Percentiles rank a stretch among this genome's conserved stretches.
These are phyloP conservation scores for Chrysanthemum makinoi DNA, from an alignment of 129 eudicot species.

Conservation along the genomic window DNA sequence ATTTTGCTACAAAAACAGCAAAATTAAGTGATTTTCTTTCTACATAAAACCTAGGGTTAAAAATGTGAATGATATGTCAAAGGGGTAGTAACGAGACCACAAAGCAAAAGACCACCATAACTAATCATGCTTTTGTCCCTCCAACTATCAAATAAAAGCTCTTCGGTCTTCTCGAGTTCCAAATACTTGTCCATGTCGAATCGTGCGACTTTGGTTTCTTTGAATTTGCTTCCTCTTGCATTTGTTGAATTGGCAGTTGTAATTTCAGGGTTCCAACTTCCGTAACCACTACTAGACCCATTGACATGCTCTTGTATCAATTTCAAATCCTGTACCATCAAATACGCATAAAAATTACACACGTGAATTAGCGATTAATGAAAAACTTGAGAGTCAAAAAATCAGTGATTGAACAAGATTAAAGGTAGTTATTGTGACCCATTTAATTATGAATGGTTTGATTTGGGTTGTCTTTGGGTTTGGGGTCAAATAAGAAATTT, in stretches of 20 bases:
- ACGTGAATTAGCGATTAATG: too few relatives aligned
- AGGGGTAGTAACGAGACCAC: slow-evolving; percentile 26
- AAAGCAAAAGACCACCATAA: slow-evolving; percentile 63
- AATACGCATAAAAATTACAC: not conserved
- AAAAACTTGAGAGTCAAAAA: too few relatives aligned
- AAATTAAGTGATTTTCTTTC: not conserved
- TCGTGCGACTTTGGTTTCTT: slow-evolving; percentile 19
- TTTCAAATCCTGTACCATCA: slow-evolving; percentile 28
- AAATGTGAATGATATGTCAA: slow-evolving; percentile 11
- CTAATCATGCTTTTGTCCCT: slow-evolving; percentile 41
- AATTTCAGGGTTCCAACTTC: slow-evolving; percentile 68
- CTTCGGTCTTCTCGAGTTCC: slow-evolving; percentile 41
- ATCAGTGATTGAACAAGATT: too few relatives aligned
- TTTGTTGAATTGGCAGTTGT: slow-evolving; percentile 23
- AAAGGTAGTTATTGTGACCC: too few relatives aligned
- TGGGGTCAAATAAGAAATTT: too few relatives aligned
- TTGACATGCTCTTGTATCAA: slow-evolving; percentile 38
- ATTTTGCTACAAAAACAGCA: not conserved
- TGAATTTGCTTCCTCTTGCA: slow-evolving; percentile 20
- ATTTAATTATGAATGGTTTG: too few relatives aligned
- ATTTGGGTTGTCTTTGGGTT: too few relatives aligned
- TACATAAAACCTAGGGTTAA: slow-evolving; percentile 3
- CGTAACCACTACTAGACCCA: slow-evolving; percentile 52
- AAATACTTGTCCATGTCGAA: slow-evolving; percentile 55
- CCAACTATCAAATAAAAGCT: slow-evolving; percentile 55